Evolutionary conservation across 2,329 filamentous ascomycete genomes (phyloP).

Genomic region (Penicillium sclerotigenum): DNA sequence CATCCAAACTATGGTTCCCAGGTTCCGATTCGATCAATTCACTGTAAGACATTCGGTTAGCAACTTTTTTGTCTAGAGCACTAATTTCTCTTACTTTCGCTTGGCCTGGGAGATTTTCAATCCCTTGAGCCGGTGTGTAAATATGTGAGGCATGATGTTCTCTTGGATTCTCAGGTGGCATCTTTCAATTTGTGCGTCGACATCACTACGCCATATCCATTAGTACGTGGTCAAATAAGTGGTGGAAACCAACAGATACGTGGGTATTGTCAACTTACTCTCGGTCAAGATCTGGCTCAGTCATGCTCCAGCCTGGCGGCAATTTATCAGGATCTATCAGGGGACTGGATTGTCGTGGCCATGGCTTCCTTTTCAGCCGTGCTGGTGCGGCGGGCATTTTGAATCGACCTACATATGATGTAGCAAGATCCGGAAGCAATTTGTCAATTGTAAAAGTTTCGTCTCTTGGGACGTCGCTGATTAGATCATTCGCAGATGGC

Average conservation of each 20-base stretch:
- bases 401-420: neutral
- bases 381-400: no score
- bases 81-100: neutral
- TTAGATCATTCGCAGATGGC: neutral
- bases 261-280: neutral
- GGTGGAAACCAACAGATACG: neutral
- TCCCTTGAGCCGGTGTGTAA: neutral
- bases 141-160: neutral
- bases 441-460: neutral
- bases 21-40: neutral
- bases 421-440: neutral
- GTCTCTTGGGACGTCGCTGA: neutral
- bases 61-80: neutral
- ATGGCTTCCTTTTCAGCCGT: neutral
- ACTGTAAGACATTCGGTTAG: neutral
- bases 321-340: neutral
- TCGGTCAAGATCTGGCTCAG: neutral
- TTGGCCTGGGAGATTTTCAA: neutral
- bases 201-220: neutral
- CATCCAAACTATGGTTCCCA: neutral
- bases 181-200: conserved; percentile 2
- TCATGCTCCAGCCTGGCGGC: neutral
- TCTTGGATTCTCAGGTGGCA: neutral
- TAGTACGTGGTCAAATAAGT: neutral
- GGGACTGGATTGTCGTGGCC: neutral